phyloP scores from a whole-genome alignment of 1,284 basidiomycete genomes.

The Rhodotorula mucilaginosa region DNA sequence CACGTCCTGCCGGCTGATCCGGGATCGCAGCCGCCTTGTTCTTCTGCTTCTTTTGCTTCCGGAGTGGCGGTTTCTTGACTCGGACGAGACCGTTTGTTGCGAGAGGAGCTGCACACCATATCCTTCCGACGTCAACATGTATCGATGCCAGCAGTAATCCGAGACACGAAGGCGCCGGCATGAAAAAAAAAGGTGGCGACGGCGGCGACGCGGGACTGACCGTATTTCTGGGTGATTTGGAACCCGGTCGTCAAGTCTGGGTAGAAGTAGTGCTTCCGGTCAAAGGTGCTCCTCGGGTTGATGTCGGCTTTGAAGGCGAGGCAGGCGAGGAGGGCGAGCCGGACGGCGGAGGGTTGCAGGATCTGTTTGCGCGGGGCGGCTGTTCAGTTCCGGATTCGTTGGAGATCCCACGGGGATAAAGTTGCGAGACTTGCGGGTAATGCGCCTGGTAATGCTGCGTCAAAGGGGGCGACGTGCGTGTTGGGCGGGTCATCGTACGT shows the following conservation, averaged over 20 bases:
- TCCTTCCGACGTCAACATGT: not conserved
- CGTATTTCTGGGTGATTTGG: conserved; percentile 95
- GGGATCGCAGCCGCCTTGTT: conserved; percentile 45
- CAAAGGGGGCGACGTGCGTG: conserved; percentile 73
- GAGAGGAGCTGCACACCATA: conserved; percentile 62
- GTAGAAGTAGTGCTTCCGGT: conserved; percentile 99
- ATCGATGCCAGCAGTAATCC: not conserved
- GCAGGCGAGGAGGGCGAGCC: conserved; percentile 76
- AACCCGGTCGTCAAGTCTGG: conserved; percentile 90
- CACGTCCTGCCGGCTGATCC: not conserved
- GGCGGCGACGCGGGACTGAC: conserved; percentile 51
- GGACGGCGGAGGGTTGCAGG: conserved; percentile 74
- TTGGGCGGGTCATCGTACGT: conserved; percentile 63
- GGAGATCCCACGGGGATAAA: no score
- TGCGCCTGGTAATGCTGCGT: conserved; percentile 90
- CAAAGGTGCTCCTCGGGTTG: conserved; percentile 57
- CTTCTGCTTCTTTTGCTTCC: conserved; percentile 46
- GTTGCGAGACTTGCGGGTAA: conserved; percentile 64
- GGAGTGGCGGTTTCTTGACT: conserved; percentile 28
- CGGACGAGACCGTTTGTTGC: conserved; percentile 62
- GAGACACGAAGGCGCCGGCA: no score
- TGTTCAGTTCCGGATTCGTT: no score
- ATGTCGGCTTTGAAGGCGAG: conserved; percentile 74
- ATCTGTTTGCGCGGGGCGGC: conserved; percentile 53
- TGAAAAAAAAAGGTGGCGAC: no score